Conservation (phyloP, 805 yeast species). For the Saturnispora saitoi region DNA sequence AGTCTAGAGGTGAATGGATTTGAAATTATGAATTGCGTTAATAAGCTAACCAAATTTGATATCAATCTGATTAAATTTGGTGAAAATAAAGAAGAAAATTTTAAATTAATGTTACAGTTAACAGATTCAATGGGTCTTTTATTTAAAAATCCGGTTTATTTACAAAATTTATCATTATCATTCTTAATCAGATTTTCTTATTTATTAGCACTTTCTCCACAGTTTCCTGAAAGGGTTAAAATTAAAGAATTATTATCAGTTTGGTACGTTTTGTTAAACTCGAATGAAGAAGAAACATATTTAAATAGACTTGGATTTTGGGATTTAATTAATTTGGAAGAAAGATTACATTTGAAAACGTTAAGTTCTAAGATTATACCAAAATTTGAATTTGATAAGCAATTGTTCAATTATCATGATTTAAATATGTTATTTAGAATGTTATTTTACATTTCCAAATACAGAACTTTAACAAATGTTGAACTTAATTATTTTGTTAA, state of each 20-base stretch:
- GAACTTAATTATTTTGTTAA: conserved; percentile 8
- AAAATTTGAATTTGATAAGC: neutral
- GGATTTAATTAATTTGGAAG: conserved; percentile 1
- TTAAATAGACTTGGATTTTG: conserved; percentile 10
- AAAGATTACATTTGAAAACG: neutral
- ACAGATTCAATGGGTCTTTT: conserved; percentile 3
- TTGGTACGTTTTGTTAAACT: conserved; percentile 5
- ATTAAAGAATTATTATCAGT: neutral
- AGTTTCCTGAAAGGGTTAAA: conserved; percentile 2
- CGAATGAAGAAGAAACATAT: neutral
- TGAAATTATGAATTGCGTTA: conserved; percentile 1
- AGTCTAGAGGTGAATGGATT: neutral
- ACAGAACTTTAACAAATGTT: neutral
- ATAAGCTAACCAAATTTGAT: neutral
- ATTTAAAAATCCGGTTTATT: neutral
- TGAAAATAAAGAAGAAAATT: neutral
- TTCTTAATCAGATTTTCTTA: conserved; percentile 1
- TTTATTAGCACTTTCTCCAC: conserved; percentile 3
- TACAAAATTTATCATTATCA: conserved; percentile 6
- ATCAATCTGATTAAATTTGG: neutral
- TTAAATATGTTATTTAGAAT: conserved; percentile 5
- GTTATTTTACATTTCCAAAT: conserved; percentile 7
- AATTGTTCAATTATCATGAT: neutral
- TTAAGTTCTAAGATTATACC: neutral
- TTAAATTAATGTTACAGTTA: neutral